Evolutionary conservation across 805 yeast genomes (phyloP).

Genomic region (Starmerella scarabaei): DNA sequence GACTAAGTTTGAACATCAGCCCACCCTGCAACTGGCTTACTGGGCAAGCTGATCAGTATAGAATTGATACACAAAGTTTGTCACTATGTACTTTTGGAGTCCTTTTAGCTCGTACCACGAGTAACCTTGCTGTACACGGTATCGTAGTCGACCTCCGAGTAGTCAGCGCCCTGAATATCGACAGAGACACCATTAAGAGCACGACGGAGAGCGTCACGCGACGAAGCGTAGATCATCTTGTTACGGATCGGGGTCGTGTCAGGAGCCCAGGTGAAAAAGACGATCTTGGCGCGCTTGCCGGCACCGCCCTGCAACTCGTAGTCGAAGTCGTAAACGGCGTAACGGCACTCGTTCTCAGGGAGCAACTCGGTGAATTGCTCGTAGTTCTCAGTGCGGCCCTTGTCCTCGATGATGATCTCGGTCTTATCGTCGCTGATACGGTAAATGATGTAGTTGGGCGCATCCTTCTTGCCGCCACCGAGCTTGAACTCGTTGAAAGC

Average conservation of each 20-base stretch:
- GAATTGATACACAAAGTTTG: background rate
- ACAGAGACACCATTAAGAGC: constrained; percentile 89
- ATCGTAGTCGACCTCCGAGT: constrained; percentile 91
- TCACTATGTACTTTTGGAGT: too few relatives aligned
- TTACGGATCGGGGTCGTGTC: constrained; percentile 87
- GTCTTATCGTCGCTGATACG: constrained; percentile 76
- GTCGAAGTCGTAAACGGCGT: constrained; percentile 94
- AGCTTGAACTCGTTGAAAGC: constrained; percentile 94
- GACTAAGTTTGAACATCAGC: too few relatives aligned
- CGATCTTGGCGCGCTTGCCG: constrained; percentile 76
- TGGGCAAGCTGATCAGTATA: too few relatives aligned
- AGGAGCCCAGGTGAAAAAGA: constrained; percentile 87
- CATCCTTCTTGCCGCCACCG: constrained; percentile 51
- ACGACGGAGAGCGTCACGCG: constrained; percentile 94
- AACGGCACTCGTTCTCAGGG: constrained; percentile 92
- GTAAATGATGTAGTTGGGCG: constrained; percentile 64
- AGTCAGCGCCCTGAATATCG: constrained; percentile 97
- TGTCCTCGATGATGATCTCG: constrained; percentile 77
- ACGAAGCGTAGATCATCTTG: constrained; percentile 98
- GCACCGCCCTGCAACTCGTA: constrained; percentile 81
- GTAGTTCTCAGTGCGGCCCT: constrained; percentile 62
- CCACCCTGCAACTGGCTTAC: too few relatives aligned
- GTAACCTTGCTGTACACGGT: constrained; percentile 80
- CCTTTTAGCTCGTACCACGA: constrained; percentile 46
- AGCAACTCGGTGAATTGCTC: constrained; percentile 76